Evolutionary conservation across 495 filamentous ascomycete genomes (phyloP), one percentile per base, ranked within the genome.

Genomic region (Neohortaea acidophila): DNA sequence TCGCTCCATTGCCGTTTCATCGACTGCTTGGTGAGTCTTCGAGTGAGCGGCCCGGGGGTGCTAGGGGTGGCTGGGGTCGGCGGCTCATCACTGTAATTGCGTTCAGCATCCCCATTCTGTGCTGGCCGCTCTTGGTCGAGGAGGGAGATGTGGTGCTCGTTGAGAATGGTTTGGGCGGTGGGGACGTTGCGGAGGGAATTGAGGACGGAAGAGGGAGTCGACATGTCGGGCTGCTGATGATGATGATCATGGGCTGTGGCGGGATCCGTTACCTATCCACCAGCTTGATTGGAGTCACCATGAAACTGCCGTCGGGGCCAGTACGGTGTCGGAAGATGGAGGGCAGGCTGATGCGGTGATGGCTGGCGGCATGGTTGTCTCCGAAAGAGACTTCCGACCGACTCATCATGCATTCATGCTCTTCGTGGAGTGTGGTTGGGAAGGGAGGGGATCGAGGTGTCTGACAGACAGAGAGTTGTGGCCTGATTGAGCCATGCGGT

Each of bases 101-200:
- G 33, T 40, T 39, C 36, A 46, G 45, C 36, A 21, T 32, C 24
- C n/a, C 49, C 31, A 31, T 41, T 41, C 25, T 43, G 44, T 34
- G 15, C 38, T 25, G 38, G 58, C 27, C 30, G 58, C 31, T 57
- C 61, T 38, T 62, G 61, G 52, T 77, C 69, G 42, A 72, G 57
- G 13, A 79, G 65, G 28, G 39, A 54, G 44, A 79, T 79, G 53
- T 71, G 66, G 52, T 74, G 72, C 39, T 77, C 73, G 47, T 70
- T 71, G 47, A 75, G 66, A 45, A 56, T 18, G 6, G 14, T 29
- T 17, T 35, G 35, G 25, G 30, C 19, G 25, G 17, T 48, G 30
- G 45, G 34, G 13, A 36, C 17, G 17, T 41, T n/a, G 20, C 21
- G 36, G 27, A 48, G 7, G 33, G 21, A 13, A 9, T 5, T 8